phyloP scores from a whole-genome alignment of 495 filamentous ascomycete genomes.

The Copromyces sp. region DNA sequence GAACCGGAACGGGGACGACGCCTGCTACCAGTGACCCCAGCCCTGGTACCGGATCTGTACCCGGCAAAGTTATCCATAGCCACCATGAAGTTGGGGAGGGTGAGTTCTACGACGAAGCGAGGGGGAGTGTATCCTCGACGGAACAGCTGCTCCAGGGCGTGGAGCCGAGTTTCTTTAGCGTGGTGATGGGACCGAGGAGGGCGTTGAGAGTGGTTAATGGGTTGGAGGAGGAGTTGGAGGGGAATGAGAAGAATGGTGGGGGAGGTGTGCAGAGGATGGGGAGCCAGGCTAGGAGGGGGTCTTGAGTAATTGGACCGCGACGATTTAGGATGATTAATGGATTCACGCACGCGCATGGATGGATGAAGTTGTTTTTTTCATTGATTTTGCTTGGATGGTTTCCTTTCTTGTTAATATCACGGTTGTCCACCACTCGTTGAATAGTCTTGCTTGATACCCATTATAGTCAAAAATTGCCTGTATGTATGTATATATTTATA shows the following conservation, averaged over 20 bases:
- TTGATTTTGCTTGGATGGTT: background rate
- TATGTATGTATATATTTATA: background rate
- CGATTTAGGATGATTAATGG: background rate
- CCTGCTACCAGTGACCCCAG: background rate
- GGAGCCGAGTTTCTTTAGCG: slow-evolving; percentile 66
- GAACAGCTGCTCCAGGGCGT: slow-evolving; percentile 50
- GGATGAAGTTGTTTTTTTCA: background rate
- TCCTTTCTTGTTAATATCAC: background rate
- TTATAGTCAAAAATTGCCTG: background rate
- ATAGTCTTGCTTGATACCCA: background rate
- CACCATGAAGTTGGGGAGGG: background rate
- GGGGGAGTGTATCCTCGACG: slow-evolving; percentile 24
- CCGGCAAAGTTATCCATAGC: background rate
- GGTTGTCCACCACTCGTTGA: background rate
- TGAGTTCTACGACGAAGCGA: slow-evolving; percentile 19
- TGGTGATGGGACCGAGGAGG: slow-evolving; percentile 59
- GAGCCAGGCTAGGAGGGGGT: background rate
- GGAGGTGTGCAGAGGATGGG: background rate
- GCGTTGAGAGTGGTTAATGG: slow-evolving; percentile 65
- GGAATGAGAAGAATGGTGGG: background rate
- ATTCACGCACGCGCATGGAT: background rate
- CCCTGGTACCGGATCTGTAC: background rate
- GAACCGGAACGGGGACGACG: background rate
- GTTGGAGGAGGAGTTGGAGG: slow-evolving; percentile 19
- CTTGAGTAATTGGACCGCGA: background rate